A percentile compares a stretch with the other conserved stretches of the same genome.
Conservation (phyloP, 1,139 yeast genomes). For the Scheffersomyces stambukii region DNA sequence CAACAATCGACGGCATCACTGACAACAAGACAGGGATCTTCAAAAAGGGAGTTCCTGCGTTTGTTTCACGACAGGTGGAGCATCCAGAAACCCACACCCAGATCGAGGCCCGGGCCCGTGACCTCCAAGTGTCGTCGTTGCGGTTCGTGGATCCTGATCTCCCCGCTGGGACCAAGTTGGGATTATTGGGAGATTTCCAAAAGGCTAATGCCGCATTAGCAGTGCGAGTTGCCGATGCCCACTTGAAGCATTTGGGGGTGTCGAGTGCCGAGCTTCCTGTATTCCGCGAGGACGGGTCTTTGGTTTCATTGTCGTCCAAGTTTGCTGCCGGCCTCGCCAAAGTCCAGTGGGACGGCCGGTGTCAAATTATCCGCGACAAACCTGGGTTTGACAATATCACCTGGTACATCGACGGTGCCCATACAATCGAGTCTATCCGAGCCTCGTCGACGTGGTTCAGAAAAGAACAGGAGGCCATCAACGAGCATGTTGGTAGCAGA, state of each 20-base stretch:
- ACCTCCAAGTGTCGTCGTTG: slow-evolving; percentile 49
- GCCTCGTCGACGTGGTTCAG: slow-evolving; percentile 82
- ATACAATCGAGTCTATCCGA: slow-evolving; percentile 79
- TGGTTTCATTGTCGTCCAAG: slow-evolving; percentile 46
- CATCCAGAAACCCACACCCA: slow-evolving; percentile 50
- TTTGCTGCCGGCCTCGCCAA: slow-evolving; percentile 61
- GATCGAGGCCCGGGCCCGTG: slow-evolving; percentile 60
- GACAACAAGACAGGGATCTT: slow-evolving; percentile 97
- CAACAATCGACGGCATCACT: slow-evolving; percentile 84
- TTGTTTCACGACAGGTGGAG: slow-evolving; percentile 56
- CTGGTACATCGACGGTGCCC: slow-evolving; percentile 96
- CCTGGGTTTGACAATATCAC: slow-evolving; percentile 44
- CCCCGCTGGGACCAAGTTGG: slow-evolving; percentile 47
- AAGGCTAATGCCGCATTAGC: slow-evolving; percentile 85
- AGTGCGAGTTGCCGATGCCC: slow-evolving; percentile 62
- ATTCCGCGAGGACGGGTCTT: slow-evolving; percentile 13
- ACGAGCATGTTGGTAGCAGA: too few relatives aligned
- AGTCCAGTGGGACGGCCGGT: slow-evolving; percentile 92
- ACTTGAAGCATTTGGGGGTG: slow-evolving; percentile 49
- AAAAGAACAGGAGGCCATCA: slow-evolving; percentile 18
- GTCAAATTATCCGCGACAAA: slow-evolving; percentile 60
- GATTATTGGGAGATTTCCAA: slow-evolving; percentile 88
- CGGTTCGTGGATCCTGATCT: slow-evolving; percentile 42
- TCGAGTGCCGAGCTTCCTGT: slow-evolving; percentile 20
- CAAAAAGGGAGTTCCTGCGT: slow-evolving; percentile 64